A percentile compares a stretch with the other conserved stretches of the same genome.
Evolutionary conservation across 495 filamentous ascomycete genomes (phyloP).

Genomic region (Talaromyces nanjingensis): DNA sequence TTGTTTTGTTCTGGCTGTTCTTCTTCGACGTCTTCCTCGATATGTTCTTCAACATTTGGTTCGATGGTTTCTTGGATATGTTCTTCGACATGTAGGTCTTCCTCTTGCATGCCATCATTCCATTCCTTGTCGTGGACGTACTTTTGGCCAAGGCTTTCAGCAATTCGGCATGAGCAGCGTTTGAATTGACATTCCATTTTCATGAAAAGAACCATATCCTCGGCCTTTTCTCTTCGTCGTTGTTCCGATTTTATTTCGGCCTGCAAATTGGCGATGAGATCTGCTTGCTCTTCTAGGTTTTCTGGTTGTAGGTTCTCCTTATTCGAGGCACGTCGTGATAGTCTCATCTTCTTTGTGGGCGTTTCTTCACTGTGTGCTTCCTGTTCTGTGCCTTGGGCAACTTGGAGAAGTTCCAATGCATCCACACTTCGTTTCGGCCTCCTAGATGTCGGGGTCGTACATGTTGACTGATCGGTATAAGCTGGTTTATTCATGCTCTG

Average conservation of each 20-base stretch:
- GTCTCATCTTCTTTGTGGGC: conserved; percentile 57
- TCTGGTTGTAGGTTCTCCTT: conserved; percentile 41
- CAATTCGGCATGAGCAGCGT: conserved; percentile 58
- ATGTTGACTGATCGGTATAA: conserved; percentile 24
- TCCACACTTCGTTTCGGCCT: conserved; percentile 51
- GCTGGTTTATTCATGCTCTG: background rate
- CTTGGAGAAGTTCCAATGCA: conserved; percentile 13
- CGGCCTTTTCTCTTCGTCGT: conserved; percentile 55
- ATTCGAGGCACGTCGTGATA: conserved; percentile 38
- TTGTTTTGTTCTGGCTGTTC: background rate
- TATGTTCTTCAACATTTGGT: background rate
- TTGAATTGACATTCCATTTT: conserved; percentile 72
- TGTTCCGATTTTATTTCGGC: conserved; percentile 60
- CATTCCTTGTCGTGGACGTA: conserved; percentile 43
- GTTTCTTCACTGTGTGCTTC: conserved; percentile 43
- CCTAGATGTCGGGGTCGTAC: conserved; percentile 26
- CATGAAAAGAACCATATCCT: conserved; percentile 74
- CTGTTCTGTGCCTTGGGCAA: conserved; percentile 37
- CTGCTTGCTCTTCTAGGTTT: conserved; percentile 27
- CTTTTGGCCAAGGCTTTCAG: conserved; percentile 39
- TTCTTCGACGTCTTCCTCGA: background rate
- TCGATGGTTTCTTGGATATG: background rate
- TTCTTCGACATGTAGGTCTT: background rate
- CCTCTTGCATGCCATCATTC: background rate
- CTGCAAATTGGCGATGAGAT: conserved; percentile 51